These are phyloP conservation scores for Paraconiothyrium sp. DNA, from an alignment of 2,329 filamentous ascomycete species.

Conservation along the genomic window DNA sequence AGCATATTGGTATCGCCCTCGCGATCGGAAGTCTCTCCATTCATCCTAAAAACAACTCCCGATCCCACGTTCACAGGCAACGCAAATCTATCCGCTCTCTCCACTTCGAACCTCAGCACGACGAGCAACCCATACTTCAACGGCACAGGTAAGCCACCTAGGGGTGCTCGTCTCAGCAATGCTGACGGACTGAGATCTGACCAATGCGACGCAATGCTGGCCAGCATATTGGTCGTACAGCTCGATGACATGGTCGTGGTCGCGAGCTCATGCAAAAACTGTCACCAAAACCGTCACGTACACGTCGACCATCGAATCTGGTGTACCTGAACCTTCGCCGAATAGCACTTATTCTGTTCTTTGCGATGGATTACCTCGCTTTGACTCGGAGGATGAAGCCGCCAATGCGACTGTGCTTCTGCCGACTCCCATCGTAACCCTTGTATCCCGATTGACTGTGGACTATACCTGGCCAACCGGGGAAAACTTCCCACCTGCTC, in stretches of 20 bases:
- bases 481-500: neutral
- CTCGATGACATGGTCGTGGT: neutral
- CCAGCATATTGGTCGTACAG: constrained; percentile 15
- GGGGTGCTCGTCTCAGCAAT: too few species aligned
- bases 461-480: neutral
- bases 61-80: too few species aligned
- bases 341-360: neutral
- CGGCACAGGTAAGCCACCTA: too few species aligned
- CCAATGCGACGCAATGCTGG: constrained; percentile 20
- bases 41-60: too few species aligned
- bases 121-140: too few species aligned
- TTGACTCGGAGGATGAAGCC: neutral
- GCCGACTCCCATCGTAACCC: constrained; percentile 11
- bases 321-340: constrained; percentile 1
- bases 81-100: too few species aligned
- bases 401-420: constrained; percentile 1
- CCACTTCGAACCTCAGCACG: too few species aligned
- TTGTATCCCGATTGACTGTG: neutral
- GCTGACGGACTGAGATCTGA: constrained; percentile 10
- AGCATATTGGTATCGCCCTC: too few species aligned
- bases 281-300: neutral
- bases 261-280: constrained; percentile 1
- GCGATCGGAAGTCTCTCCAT: too few species aligned
- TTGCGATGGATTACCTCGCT: constrained; percentile 17
- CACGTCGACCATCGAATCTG: constrained; percentile 2